Evolutionary conservation across 1,139 yeast species (phyloP).

Genomic region (Nakaseomyces uthaithaninus): DNA sequence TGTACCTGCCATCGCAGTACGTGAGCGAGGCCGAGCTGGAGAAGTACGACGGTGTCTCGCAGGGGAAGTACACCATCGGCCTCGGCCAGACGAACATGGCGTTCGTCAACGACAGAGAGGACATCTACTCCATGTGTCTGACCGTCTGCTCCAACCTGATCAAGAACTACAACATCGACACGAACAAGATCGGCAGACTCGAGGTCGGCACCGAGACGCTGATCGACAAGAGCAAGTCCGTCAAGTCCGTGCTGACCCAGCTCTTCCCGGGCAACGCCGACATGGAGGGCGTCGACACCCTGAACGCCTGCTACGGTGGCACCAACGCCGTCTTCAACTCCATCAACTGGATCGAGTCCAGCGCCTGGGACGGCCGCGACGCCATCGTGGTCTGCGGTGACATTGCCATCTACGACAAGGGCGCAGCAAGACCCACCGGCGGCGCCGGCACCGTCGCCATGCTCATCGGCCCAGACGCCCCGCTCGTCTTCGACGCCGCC

Average conservation of each 20-base stretch:
- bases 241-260: constrained; percentile 93
- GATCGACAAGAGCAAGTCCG: constrained; percentile 94
- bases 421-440: constrained; percentile 99
- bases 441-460: constrained; percentile 98
- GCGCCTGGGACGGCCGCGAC: constrained; percentile 97
- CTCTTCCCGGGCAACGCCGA: constrained; percentile 83
- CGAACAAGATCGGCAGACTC: constrained; percentile 77
- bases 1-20: constrained; percentile 75
- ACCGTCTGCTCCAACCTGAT: constrained; percentile 75
- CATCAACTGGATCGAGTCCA: constrained; percentile 91
- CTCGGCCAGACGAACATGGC: constrained; percentile 98
- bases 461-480: constrained; percentile 96
- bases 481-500: constrained; percentile 78
- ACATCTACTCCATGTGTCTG: constrained; percentile 83
- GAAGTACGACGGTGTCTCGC: constrained; percentile 71
- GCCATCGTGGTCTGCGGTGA: constrained; percentile 97
- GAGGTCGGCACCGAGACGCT: constrained; percentile 99
- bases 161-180: constrained; percentile 74
- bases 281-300: constrained; percentile 91
- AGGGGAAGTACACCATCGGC: constrained; percentile 97
- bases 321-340: constrained; percentile 92
- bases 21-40: constrained; percentile 89
- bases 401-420: constrained; percentile 93
- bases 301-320: constrained; percentile 99
- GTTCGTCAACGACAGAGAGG: constrained; percentile 95